These are phyloP conservation scores for Camellia granthamiana DNA, from an alignment of 148 eudicot genomes.

Conservation along the genomic window DNA sequence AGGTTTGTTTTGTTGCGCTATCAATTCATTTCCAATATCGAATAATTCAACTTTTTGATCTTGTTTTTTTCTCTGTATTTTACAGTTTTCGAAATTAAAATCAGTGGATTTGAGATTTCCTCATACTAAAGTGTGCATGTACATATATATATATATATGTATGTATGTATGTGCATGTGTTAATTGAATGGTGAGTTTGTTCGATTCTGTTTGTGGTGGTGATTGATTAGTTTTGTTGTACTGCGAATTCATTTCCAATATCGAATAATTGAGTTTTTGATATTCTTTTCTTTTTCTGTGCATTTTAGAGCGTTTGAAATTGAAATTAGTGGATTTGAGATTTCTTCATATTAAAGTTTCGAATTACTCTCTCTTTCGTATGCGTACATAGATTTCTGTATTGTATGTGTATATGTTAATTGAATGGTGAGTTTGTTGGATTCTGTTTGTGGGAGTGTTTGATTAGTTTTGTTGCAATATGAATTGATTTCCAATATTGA, in stretches of 20 bases:
- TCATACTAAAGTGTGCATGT: neutral
- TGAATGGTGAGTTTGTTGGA: neutral
- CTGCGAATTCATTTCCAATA: neutral
- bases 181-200: neutral
- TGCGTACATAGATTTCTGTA: neutral
- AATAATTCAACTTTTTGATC: neutral
- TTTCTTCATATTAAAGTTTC: slow-evolving; percentile 23
- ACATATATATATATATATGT: too few relatives aligned
- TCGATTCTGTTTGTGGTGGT: neutral
- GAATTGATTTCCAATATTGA: too few relatives aligned
- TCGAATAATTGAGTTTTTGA: neutral
- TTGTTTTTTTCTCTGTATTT: neutral
- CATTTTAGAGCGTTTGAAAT: neutral
- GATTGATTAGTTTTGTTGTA: neutral
- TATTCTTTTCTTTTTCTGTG: neutral
- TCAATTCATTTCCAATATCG: neutral
- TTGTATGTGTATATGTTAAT: neutral
- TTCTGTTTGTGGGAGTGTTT: neutral
- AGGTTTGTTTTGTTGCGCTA: neutral
- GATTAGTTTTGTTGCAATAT: too few relatives aligned
- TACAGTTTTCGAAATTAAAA: neutral
- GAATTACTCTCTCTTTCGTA: slow-evolving; percentile 10
- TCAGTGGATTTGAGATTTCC: slow-evolving; percentile 23
- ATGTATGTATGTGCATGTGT: too few relatives aligned
- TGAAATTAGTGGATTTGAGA: slow-evolving; percentile 14